Evolutionary conservation across 78 protist genomes (phyloP).

Genomic region (Chrysochromulina parva): DNA sequence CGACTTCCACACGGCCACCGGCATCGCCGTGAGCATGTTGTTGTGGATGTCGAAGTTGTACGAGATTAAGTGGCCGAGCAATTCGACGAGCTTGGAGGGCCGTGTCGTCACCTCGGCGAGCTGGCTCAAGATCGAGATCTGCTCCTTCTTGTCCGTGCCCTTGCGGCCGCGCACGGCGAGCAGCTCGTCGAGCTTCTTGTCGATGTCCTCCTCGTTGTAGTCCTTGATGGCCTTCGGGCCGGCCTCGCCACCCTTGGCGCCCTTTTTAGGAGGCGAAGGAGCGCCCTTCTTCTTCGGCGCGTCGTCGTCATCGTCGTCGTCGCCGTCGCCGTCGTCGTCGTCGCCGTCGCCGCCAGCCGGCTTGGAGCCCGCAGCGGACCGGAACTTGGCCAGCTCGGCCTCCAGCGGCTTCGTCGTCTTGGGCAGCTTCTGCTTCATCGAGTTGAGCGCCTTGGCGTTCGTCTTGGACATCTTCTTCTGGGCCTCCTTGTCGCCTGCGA

Average conservation of each 20-base stretch:
- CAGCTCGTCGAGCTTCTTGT: not conserved
- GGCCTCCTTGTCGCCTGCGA: not conserved
- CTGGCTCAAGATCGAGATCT: not conserved
- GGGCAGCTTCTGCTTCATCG: not conserved
- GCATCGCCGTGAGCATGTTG: not conserved
- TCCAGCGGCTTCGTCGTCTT: no score
- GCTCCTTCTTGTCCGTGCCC: not conserved
- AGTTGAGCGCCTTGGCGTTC: slow-evolving; percentile 22
- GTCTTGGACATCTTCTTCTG: not conserved
- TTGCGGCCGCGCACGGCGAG: slow-evolving; percentile 1
- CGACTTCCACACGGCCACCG: not conserved
- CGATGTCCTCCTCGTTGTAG: not conserved
- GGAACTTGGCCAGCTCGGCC: no score
- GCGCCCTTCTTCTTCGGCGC: no score
- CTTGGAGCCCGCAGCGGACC: no score
- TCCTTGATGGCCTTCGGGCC: not conserved
- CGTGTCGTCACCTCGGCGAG: not conserved
- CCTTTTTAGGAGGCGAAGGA: not conserved
- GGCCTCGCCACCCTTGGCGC: not conserved
- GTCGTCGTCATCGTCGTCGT: not conserved
- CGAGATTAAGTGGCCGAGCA: not conserved
- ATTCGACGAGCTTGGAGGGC: not conserved
- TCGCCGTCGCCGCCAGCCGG: not conserved
- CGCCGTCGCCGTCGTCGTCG: not conserved
- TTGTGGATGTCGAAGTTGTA: not conserved